These are phyloP conservation scores for Nakaseomyces kungkrabaensis DNA, from an alignment of 1,139 yeast genomes.

Conservation along the genomic window DNA sequence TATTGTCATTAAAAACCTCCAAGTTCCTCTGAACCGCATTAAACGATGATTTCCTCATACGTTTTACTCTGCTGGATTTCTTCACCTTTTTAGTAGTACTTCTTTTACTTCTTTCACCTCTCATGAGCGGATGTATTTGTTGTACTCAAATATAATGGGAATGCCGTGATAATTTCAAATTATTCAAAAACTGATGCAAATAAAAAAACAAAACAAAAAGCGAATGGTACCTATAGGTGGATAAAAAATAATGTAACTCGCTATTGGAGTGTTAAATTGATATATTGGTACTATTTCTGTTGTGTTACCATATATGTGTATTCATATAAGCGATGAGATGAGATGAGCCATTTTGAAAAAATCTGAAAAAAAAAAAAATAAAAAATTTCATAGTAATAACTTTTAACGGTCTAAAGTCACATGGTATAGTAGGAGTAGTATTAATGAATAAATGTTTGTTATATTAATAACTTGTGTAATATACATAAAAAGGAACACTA, in stretches of 20 bases:
- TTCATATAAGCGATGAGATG: not conserved
- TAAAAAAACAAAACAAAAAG: too few species aligned
- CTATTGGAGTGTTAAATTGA: too few species aligned
- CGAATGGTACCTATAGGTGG: too few species aligned
- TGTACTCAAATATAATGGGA: too few species aligned
- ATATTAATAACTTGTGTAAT: conserved; percentile 1
- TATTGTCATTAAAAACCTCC: conserved; percentile 21
- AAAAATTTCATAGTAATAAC: not conserved
- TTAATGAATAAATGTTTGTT: not conserved
- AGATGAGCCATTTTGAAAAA: not conserved
- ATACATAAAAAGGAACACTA: not conserved
- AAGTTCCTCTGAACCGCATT: conserved; percentile 22
- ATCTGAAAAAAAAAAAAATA: not conserved
- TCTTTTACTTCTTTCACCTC: conserved; percentile 1
- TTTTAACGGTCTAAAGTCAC: not conserved
- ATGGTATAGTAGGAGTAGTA: not conserved
- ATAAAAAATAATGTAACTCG: too few species aligned
- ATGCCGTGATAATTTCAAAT: too few species aligned
- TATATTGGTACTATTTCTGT: too few species aligned
- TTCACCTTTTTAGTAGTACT: conserved; percentile 2
- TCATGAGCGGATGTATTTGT: not conserved
- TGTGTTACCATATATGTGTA: too few species aligned
- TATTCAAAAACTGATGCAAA: too few species aligned
- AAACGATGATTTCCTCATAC: conserved; percentile 27
- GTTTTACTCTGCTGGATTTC: not conserved